These are phyloP conservation scores for Petrea volubilis DNA, from an alignment of 257 asterid species.

Conservation along the genomic window DNA sequence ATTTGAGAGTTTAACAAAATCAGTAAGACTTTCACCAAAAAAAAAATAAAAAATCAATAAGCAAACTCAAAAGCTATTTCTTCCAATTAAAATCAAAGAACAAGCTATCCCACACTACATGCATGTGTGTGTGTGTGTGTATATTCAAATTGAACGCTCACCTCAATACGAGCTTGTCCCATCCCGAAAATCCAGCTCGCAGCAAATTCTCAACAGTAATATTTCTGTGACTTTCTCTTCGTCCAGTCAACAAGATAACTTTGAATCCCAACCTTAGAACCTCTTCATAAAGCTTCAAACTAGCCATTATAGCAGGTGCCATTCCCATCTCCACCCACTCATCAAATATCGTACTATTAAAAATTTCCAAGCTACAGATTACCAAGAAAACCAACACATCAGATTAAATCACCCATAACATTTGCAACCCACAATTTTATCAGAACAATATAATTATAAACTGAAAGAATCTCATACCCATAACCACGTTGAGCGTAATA, in stretches of 20 bases:
- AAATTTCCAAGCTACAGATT: conserved; percentile 56
- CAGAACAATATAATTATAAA: background rate
- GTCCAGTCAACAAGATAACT: conserved; percentile 62
- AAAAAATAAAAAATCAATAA: too few relatives aligned
- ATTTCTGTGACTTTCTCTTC: conserved; percentile 56
- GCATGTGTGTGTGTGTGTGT: too few relatives aligned
- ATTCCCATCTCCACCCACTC: conserved; percentile 67
- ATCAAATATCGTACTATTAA: conserved; percentile 51
- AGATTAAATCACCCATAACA: background rate
- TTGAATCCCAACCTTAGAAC: conserved; percentile 54
- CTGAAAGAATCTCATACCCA: conserved; percentile 45
- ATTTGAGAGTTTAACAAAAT: too few relatives aligned
- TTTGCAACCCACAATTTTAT: background rate
- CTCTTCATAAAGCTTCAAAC: conserved; percentile 58
- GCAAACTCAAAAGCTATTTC: too few relatives aligned
- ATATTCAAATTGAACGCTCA: background rate
- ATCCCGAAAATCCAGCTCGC: conserved; percentile 54
- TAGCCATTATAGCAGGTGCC: conserved; percentile 53
- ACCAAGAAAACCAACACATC: background rate
- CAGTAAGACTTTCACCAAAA: too few relatives aligned
- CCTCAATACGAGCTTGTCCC: conserved; percentile 75
- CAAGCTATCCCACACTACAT: too few relatives aligned
- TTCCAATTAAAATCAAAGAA: too few relatives aligned
- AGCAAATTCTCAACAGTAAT: conserved; percentile 58
- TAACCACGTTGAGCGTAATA: conserved; percentile 63